Evolutionary conservation across 495 filamentous ascomycete genomes (phyloP), one percentile per base, ranked within the genome.

Genomic region (Podospora didyma): DNA sequence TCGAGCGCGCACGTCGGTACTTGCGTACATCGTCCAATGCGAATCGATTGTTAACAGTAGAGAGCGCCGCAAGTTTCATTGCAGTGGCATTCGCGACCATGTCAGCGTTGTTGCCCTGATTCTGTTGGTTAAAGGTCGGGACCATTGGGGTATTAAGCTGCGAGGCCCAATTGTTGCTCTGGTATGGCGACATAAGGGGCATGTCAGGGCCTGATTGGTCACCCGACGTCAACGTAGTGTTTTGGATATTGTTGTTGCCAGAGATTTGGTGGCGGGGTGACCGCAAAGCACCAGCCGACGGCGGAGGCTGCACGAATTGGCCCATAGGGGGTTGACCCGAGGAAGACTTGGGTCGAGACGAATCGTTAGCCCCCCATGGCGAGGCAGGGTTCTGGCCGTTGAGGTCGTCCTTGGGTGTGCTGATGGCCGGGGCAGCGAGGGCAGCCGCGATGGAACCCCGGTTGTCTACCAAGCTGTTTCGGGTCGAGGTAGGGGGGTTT

Each of bases 11-110:
- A 55, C 92, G 86, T 49, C 92, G 89, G 70, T 92, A 97, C 70
- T 96, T 96, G 58, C 90, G 89, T 49, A 90, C 92, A 71, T 97
- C 92, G 60, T 98, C 94, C 57, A 98, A 79, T 35, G 96, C 93
- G 66, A 98, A 96, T 19, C 94, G 89, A 72, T 97, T 97, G 75
- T 97, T 97, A 53, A 98, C 94, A 4, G 94, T 98, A 11, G 93
- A 97, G 37, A 98, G 76, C 19, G 94, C 94, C 52, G 94, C 94
- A 42, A 98, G 82, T 72, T 97, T 98, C 94, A 98, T 98, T 16
- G 94, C 94, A 10, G 94, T 97, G 9, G 94, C 95, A 69, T 97
- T 97, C 45, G 94, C 94, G 53, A 98, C 89, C 92, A 98, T 97
- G 63, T 98, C 95, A 16, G 92, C 94, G 49, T 80, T 85, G 35